Conservation (phyloP, 176 grass and related monocot species). For the Oryza officinalis region DNA sequence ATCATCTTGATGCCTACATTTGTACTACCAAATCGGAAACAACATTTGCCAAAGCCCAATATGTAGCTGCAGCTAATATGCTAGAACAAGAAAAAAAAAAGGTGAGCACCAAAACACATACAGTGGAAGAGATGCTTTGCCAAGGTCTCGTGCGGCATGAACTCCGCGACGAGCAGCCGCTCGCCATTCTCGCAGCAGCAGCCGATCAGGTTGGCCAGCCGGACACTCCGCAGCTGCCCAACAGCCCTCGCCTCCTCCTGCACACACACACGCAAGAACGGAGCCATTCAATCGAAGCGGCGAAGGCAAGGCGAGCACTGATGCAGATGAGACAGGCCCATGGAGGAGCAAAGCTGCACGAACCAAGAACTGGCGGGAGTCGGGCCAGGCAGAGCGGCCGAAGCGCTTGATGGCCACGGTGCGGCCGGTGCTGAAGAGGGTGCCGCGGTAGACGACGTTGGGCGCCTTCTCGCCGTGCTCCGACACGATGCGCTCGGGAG, state of each 20-base stretch:
- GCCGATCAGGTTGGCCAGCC: constrained; percentile 70
- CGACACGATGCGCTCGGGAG: constrained; percentile 73
- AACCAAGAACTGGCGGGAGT: constrained; percentile 74
- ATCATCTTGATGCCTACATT: constrained; percentile 13
- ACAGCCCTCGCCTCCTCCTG: constrained; percentile 84
- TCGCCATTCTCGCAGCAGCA: constrained; percentile 80
- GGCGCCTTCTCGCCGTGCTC: constrained; percentile 95
- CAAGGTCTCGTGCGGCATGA: constrained; percentile 82
- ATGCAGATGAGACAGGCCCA: not conserved
- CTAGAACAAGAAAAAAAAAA: not conserved
- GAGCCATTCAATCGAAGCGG: constrained; percentile 9
- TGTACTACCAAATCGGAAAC: not conserved
- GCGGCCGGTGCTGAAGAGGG: constrained; percentile 62
- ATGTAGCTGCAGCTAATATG: not conserved
- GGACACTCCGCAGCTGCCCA: constrained; percentile 68
- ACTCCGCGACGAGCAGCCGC: constrained; percentile 75
- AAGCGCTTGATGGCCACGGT: constrained; percentile 73
- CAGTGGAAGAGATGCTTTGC: constrained; percentile 98
- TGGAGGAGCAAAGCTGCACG: constrained; percentile 14
- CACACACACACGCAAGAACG: not conserved
- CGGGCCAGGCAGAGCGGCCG: constrained; percentile 70
- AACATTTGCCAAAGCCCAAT: constrained; percentile 2
- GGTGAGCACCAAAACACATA: constrained; percentile 39
- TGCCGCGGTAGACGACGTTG: constrained; percentile 80
- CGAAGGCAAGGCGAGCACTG: not conserved